phyloP scores from a whole-genome alignment of 1,284 basidiomycete species.

The Lentinula novae-zelandiae region DNA sequence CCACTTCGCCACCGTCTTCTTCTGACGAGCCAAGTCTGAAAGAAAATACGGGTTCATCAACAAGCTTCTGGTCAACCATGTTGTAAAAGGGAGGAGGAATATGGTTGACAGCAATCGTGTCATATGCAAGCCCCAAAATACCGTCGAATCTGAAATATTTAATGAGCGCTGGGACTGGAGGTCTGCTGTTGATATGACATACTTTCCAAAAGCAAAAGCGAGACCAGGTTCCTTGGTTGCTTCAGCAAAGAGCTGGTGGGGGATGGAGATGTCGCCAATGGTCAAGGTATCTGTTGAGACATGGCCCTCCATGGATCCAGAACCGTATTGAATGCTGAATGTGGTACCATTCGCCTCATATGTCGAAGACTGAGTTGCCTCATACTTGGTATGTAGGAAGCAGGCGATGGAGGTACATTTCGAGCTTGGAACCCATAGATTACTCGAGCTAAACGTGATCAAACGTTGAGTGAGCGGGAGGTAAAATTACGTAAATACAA shows the following conservation, averaged over 20 bases:
- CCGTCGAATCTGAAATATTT: constrained; percentile 76
- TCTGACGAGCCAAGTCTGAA: constrained; percentile 93
- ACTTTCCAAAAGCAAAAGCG: constrained; percentile 96
- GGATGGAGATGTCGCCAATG: constrained; percentile 85
- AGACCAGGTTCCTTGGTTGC: constrained; percentile 96
- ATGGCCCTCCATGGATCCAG: constrained; percentile 96
- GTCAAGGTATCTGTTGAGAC: constrained; percentile 83
- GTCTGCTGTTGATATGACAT: constrained; percentile 27
- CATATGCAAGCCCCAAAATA: constrained; percentile 92
- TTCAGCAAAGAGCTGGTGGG: constrained; percentile 90
- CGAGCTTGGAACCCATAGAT: constrained; percentile 90
- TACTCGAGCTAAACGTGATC: constrained; percentile 64
- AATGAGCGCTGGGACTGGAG: constrained; percentile 1
- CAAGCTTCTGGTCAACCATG: constrained; percentile 83
- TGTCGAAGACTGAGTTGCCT: constrained; percentile 78
- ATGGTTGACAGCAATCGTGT: constrained; percentile 95
- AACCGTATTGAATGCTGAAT: constrained; percentile 95
- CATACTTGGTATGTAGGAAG: constrained; percentile 96
- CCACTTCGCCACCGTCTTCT: constrained; percentile 87
- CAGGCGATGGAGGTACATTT: constrained; percentile 95
- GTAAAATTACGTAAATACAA: constrained; percentile 7
- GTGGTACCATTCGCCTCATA: constrained; percentile 91
- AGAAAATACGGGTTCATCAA: constrained; percentile 88
- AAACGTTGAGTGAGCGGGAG: constrained; percentile 4
- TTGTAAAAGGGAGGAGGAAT: constrained; percentile 95